These are phyloP conservation scores for Geosmithia putterillii DNA, from an alignment of 2,329 filamentous ascomycete genomes.

Conservation along the genomic window DNA sequence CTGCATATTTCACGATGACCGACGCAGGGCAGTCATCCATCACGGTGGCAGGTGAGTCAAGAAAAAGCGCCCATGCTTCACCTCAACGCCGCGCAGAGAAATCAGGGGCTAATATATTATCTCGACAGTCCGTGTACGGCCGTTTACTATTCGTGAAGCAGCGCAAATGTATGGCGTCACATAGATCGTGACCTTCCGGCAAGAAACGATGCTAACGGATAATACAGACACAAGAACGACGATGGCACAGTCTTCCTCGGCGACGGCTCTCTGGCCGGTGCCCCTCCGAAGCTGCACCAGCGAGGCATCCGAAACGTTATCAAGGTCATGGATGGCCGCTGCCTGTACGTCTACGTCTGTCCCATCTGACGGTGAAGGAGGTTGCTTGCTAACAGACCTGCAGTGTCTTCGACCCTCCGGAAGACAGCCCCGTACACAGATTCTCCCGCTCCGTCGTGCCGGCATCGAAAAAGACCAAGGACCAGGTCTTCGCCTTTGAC, in stretches of 20 bases:
- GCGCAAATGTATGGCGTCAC: conserved; percentile 58
- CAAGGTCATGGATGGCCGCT: conserved; percentile 92
- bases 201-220: not conserved
- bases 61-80: not conserved
- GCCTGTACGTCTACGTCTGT: conserved; percentile 55
- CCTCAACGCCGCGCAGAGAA: too few relatives aligned
- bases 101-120: not conserved
- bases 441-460: conserved; percentile 75
- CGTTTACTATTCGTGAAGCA: conserved; percentile 80
- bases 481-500: conserved; percentile 96
- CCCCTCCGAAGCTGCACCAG: conserved; percentile 71
- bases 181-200: not conserved
- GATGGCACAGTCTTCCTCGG: conserved; percentile 89
- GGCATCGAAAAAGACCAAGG: conserved; percentile 84
- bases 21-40: conserved; percentile 37
- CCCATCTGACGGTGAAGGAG: not conserved
- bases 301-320: conserved; percentile 85
- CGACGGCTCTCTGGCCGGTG: conserved; percentile 85
- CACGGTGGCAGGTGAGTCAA: conserved; percentile 38
- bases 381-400: not conserved
- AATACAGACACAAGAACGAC: conserved; percentile 49
- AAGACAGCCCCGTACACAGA: conserved; percentile 82
- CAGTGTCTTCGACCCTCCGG: conserved; percentile 93
- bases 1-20: conserved; percentile 9
- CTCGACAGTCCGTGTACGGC: conserved; percentile 53